Percentiles rank a stretch among this genome's conserved stretches.
These are phyloP conservation scores for Ogataea parapolymorpha DNA, from an alignment of 805 yeast species.

Conservation along the genomic window DNA sequence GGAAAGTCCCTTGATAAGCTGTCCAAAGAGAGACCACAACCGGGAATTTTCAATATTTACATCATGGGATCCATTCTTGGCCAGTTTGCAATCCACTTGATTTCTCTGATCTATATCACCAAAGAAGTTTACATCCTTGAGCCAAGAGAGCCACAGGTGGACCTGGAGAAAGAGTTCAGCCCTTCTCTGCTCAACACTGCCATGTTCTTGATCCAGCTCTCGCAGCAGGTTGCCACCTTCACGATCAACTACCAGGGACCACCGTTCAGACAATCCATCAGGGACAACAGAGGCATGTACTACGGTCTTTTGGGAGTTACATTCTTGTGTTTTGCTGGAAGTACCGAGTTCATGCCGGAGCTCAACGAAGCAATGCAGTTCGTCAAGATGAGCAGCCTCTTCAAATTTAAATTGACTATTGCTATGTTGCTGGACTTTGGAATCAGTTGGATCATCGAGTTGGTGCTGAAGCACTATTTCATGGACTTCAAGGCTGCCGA, in stretches of 20 bases:
- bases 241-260: conserved; percentile 97
- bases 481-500: conserved; percentile 92
- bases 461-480: conserved; percentile 76
- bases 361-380: conserved; percentile 87
- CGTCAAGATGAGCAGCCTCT: conserved; percentile 74
- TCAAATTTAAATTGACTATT: conserved; percentile 73
- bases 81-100: conserved; percentile 91
- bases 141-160: conserved; percentile 89
- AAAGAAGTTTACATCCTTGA: conserved; percentile 79
- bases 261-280: conserved; percentile 90
- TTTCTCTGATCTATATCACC: conserved; percentile 78
- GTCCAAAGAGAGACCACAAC: conserved; percentile 93
- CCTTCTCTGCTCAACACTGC: conserved; percentile 96
- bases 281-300: conserved; percentile 94
- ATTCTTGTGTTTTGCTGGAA: conserved; percentile 80
- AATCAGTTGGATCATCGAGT: conserved; percentile 73
- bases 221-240: conserved; percentile 96
- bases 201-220: conserved; percentile 87
- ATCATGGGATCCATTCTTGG: conserved; percentile 98
- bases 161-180: conserved; percentile 79
- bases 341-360: conserved; percentile 94
- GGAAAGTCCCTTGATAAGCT: conserved; percentile 87
- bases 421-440: conserved; percentile 74
- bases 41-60: conserved; percentile 91
- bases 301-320: conserved; percentile 92